Conservation (phyloP, 2,329 filamentous ascomycete genomes). For the Lasiodiplodia sp. region DNA sequence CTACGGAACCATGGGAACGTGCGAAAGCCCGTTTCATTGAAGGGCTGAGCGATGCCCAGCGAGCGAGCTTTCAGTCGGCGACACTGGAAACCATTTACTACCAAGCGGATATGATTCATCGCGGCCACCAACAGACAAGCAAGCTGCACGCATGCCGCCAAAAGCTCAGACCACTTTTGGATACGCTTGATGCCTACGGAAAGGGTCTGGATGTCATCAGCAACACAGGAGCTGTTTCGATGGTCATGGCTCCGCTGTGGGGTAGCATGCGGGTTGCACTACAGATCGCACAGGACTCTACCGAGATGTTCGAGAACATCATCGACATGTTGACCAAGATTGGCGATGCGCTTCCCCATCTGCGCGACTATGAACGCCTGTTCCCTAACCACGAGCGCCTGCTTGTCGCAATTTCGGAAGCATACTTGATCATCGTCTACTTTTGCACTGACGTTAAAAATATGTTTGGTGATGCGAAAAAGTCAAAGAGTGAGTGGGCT, state of each 20-base stretch:
- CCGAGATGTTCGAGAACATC: slow-evolving; percentile 36
- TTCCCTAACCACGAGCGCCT: slow-evolving; percentile 36
- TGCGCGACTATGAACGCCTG: slow-evolving; percentile 35
- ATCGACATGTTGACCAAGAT: slow-evolving; percentile 37
- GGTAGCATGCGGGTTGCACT: slow-evolving; percentile 36
- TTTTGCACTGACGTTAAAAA: slow-evolving; percentile 35
- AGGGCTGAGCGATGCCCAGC: slow-evolving; percentile 31
- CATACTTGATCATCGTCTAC: slow-evolving; percentile 34
- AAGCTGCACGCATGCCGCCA: slow-evolving; percentile 33
- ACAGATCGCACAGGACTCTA: slow-evolving; percentile 34
- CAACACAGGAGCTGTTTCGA: slow-evolving; percentile 31
- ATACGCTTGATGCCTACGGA: slow-evolving; percentile 35
- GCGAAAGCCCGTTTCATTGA: slow-evolving; percentile 35
- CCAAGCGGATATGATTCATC: slow-evolving; percentile 35
- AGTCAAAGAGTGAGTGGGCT: not conserved
- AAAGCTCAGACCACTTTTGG: slow-evolving; percentile 33
- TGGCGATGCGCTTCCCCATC: slow-evolving; percentile 35
- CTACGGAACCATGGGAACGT: slow-evolving; percentile 36
- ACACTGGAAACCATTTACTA: slow-evolving; percentile 39
- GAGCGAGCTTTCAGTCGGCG: slow-evolving; percentile 32
- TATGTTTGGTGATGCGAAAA: slow-evolving; percentile 33
- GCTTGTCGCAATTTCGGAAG: slow-evolving; percentile 32
- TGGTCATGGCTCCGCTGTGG: slow-evolving; percentile 37
- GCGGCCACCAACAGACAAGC: slow-evolving; percentile 33
- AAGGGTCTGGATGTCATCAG: slow-evolving; percentile 36